Conservation (phyloP, 345 rosid genomes). For the Eucalyptus lansdowneana region DNA sequence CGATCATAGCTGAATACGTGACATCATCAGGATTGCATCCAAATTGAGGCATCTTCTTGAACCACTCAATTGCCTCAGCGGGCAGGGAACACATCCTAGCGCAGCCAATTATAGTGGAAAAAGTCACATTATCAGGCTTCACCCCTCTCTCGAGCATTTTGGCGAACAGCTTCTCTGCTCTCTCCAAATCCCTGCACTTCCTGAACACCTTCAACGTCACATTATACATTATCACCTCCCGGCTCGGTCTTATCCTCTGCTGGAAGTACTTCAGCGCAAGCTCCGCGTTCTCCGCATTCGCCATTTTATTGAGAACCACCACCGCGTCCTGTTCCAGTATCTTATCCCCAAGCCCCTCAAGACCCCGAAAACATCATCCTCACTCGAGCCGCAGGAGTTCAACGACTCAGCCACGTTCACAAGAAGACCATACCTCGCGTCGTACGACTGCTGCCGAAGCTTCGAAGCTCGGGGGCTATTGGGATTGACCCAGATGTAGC, state of each 20-base stretch:
- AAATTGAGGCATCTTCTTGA: slow-evolving; percentile 66
- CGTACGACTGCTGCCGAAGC: slow-evolving; percentile 48
- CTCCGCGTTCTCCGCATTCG: slow-evolving; percentile 47
- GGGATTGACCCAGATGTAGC: slow-evolving; percentile 79
- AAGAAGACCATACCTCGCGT: slow-evolving; percentile 70
- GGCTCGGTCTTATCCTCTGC: slow-evolving; percentile 22
- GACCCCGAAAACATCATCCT: slow-evolving; percentile 23
- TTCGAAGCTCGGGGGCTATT: slow-evolving; percentile 62
- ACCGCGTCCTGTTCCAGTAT: slow-evolving; percentile 74
- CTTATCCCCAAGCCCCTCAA: slow-evolving; percentile 29
- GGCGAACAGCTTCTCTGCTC: slow-evolving; percentile 58
- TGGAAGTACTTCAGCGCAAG: slow-evolving; percentile 42
- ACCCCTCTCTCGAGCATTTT: slow-evolving; percentile 68
- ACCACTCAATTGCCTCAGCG: slow-evolving; percentile 71
- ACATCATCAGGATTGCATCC: slow-evolving; percentile 63
- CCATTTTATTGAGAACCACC: slow-evolving; percentile 71
- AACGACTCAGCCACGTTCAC: slow-evolving; percentile 49
- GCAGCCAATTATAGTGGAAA: slow-evolving; percentile 65
- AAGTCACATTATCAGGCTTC: slow-evolving; percentile 63
- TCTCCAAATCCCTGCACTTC: slow-evolving; percentile 48
- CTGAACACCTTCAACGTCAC: slow-evolving; percentile 68
- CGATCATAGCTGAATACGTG: slow-evolving; percentile 64
- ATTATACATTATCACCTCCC: slow-evolving; percentile 61
- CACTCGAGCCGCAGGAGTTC: slow-evolving; percentile 25
- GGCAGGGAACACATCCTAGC: slow-evolving; percentile 53